A percentile compares a stretch with the other conserved stretches of the same genome.
These are phyloP conservation scores for Syncephalastrum sp. DNA, from an alignment of 371 early-diverging fungal species.

Conservation along the genomic window DNA sequence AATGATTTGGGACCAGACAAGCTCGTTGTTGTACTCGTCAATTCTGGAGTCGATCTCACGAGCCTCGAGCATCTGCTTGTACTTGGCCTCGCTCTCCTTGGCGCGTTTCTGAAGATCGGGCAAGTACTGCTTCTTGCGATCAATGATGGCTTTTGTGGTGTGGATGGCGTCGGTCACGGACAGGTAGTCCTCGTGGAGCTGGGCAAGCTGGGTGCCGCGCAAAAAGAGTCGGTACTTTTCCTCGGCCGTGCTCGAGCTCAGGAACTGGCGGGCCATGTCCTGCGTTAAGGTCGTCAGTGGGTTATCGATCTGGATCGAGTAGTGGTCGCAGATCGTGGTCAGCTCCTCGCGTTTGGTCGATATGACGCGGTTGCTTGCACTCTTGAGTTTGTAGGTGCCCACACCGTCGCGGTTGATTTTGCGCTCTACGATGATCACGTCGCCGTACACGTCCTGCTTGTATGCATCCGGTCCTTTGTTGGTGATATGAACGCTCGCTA, in stretches of 20 bases:
- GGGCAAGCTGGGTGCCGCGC: conserved; percentile 83
- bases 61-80: conserved; percentile 65
- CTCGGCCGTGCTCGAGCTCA: conserved; percentile 75
- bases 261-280: conserved; percentile 89
- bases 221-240: conserved; percentile 90
- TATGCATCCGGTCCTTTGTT: conserved; percentile 86
- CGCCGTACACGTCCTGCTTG: conserved; percentile 78
- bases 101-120: conserved; percentile 63
- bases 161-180: conserved; percentile 67
- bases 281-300: conserved; percentile 92
- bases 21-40: conserved; percentile 60
- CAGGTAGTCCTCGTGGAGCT: conserved; percentile 73
- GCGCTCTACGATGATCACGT: conserved; percentile 80
- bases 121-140: conserved; percentile 53
- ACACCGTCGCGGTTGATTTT: conserved; percentile 69
- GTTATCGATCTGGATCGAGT: conserved; percentile 90
- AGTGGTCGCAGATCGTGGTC: conserved; percentile 80
- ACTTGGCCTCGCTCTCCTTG: conserved; percentile 57
- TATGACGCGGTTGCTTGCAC: conserved; percentile 56
- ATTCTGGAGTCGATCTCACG: conserved; percentile 62
- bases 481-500: conserved; percentile 71
- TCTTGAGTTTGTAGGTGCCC: conserved; percentile 76
- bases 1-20: conserved; percentile 77
- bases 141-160: conserved; percentile 54
- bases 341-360: conserved; percentile 83